phyloP scores from a whole-genome alignment of 257 asterid genomes.

The Verbena officinalis region DNA sequence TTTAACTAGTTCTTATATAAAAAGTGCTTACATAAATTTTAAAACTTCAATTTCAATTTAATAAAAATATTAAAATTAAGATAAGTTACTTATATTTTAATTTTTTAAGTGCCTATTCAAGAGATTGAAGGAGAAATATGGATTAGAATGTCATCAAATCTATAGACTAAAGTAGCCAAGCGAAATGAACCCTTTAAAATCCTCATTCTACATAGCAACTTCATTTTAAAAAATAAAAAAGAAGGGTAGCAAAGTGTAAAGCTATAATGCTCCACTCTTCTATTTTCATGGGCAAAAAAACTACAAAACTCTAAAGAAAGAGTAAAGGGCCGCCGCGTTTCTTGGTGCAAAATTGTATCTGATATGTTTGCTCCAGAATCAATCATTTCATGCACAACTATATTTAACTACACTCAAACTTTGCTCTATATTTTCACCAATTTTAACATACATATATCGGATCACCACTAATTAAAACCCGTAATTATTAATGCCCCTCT shows the following conservation, averaged over 20 bases:
- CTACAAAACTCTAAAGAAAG: slow-evolving; percentile 8
- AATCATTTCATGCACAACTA: slow-evolving; percentile 1
- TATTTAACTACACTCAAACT: background rate
- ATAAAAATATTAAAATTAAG: too few relatives aligned
- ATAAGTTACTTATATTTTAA: too few relatives aligned
- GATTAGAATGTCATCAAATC: too few relatives aligned
- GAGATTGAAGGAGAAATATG: too few relatives aligned
- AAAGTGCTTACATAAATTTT: too few relatives aligned
- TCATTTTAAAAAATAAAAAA: background rate
- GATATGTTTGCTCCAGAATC: background rate
- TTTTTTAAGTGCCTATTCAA: too few relatives aligned
- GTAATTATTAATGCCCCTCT: background rate
- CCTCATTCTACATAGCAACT: background rate
- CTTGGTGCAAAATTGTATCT: slow-evolving; percentile 14
- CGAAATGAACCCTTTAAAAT: too few relatives aligned
- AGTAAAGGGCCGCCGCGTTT: slow-evolving; percentile 27
- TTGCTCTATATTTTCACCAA: background rate
- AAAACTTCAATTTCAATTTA: too few relatives aligned
- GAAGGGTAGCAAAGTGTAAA: background rate
- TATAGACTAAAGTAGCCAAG: too few relatives aligned
- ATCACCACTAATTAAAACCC: slow-evolving; percentile 34
- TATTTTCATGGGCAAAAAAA: slow-evolving; percentile 7
- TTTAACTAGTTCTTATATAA: too few relatives aligned
- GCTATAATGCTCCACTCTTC: background rate
- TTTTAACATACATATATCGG: slow-evolving; percentile 24